Evolutionary conservation across 305 asterid genomes (phyloP).

Genomic region (Fraxinus nigra): DNA sequence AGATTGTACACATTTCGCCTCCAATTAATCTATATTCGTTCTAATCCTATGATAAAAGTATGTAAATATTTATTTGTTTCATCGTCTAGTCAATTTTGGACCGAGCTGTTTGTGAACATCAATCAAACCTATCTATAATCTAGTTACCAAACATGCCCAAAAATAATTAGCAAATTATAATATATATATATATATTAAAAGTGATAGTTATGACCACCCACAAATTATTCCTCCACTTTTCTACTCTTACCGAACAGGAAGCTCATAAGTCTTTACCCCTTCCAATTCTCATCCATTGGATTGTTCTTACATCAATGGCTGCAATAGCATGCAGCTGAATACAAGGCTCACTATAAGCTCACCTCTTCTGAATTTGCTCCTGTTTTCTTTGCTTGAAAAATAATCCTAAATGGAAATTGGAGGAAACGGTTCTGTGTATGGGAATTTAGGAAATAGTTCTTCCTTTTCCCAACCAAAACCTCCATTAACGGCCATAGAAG

Average conservation of each 20-base stretch:
- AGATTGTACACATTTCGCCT: no score
- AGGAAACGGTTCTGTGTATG: constrained; percentile 18
- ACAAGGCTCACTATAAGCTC: constrained; percentile 10
- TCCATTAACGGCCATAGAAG: constrained; percentile 32
- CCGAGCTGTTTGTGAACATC: neutral
- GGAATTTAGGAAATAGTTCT: constrained; percentile 21
- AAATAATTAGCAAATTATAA: neutral
- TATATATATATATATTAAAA: no score
- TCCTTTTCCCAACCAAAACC: constrained; percentile 30
- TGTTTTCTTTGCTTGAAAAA: constrained; percentile 20
- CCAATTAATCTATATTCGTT: no score
- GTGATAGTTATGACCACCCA: no score
- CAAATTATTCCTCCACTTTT: no score
- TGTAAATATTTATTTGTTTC: no score
- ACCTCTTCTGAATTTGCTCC: constrained; percentile 7
- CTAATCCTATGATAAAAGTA: no score
- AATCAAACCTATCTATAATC: neutral
- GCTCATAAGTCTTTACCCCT: no score
- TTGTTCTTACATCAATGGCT: no score
- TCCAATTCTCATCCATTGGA: no score
- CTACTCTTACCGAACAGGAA: no score
- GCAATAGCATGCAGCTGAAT: neutral
- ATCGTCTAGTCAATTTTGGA: neutral
- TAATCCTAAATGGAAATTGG: constrained; percentile 42
- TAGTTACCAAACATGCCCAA: neutral